phyloP scores from a whole-genome alignment of 805 yeast genomes.

The Saccharomycopsis vini region DNA sequence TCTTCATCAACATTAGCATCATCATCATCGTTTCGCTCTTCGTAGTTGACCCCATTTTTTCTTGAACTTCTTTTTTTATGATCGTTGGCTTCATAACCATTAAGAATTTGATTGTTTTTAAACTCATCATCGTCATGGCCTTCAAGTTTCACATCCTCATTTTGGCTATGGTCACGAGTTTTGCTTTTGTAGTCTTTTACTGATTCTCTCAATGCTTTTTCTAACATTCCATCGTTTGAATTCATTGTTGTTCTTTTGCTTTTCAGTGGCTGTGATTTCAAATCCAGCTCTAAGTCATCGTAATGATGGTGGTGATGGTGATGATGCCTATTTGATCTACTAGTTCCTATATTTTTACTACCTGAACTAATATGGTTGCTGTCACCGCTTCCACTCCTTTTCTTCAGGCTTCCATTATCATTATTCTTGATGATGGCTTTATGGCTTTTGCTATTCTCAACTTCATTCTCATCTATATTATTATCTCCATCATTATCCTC shows the following conservation, averaged over 20 bases:
- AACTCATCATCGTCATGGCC: conserved; percentile 8
- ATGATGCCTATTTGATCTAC: no score
- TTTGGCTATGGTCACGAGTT: conserved; percentile 21
- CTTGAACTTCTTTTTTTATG: conserved; percentile 4
- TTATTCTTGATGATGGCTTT: background rate
- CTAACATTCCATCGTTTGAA: conserved; percentile 19
- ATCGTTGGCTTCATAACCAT: no score
- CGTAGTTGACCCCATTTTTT: background rate
- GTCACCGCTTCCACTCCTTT: background rate
- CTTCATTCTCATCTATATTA: no score
- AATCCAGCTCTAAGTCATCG: background rate
- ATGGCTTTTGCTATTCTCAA: no score
- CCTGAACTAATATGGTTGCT: background rate
- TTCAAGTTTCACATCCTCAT: conserved; percentile 14
- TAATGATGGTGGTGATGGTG: no score
- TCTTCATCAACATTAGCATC: background rate
- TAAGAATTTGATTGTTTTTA: no score
- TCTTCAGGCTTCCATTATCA: background rate
- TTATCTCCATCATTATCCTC: background rate
- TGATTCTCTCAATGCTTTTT: conserved; percentile 45
- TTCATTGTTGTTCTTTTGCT: conserved; percentile 29
- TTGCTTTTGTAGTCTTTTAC: conserved; percentile 40
- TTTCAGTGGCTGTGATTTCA: background rate
- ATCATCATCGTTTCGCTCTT: background rate
- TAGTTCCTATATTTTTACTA: no score